These are phyloP conservation scores for Aureobasidium mangrovei DNA, from an alignment of 2,329 filamentous ascomycete genomes.

Conservation along the genomic window DNA sequence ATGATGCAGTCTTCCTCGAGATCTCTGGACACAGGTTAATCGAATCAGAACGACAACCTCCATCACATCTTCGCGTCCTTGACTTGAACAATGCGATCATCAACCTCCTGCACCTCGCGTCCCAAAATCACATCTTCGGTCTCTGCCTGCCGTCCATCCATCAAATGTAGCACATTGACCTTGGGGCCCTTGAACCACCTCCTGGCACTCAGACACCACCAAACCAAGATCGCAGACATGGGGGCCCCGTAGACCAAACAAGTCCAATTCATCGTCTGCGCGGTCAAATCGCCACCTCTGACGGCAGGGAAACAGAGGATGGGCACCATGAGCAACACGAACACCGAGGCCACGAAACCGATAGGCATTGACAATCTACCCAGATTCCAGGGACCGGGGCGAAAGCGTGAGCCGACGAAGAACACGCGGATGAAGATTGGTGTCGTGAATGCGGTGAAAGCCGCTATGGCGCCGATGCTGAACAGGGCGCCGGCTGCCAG, in stretches of 20 bases:
- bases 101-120: neutral
- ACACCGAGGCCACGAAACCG: slow-evolving; percentile 48
- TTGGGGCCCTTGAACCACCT: slow-evolving; percentile 65
- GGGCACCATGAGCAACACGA: slow-evolving; percentile 59
- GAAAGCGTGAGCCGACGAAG: slow-evolving; percentile 54
- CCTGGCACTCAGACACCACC: slow-evolving; percentile 55
- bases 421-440: slow-evolving; percentile 52
- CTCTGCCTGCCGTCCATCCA: slow-evolving; percentile 13
- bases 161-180: slow-evolving; percentile 53
- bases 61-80: neutral
- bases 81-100: neutral
- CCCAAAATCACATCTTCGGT: neutral
- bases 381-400: slow-evolving; percentile 60
- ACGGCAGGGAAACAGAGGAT: slow-evolving; percentile 57
- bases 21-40: no score
- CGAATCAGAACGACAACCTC: no score
- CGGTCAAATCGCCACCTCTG: slow-evolving; percentile 46
- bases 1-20: no score
- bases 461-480: slow-evolving; percentile 59
- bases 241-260: slow-evolving; percentile 51
- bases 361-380: slow-evolving; percentile 51
- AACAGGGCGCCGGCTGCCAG: slow-evolving; percentile 60
- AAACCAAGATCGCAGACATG: slow-evolving; percentile 40
- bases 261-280: slow-evolving; percentile 58
- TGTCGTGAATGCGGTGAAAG: slow-evolving; percentile 53